A percentile compares a stretch with the other conserved stretches of the same genome.
Evolutionary conservation across 1,139 yeast genomes (phyloP).

Genomic region (Saccharomyces hybrid): DNA sequence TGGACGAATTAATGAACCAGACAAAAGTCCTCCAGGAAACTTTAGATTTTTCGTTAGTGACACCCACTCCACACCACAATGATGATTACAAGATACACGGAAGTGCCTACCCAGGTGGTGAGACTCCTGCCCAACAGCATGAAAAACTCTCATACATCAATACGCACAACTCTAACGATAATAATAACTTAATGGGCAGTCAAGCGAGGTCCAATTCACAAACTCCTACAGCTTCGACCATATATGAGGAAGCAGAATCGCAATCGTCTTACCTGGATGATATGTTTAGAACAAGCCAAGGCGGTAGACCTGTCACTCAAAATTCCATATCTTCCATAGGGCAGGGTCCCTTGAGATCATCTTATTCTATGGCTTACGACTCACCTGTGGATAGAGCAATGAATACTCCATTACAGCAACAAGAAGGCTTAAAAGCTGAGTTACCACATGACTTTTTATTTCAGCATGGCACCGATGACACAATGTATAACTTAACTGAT

Average conservation of each 20-base stretch:
- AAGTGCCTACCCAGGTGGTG: constrained; percentile 11
- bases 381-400: not conserved
- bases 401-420: not conserved
- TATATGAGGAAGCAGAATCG: not conserved
- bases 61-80: not conserved
- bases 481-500: constrained; percentile 18
- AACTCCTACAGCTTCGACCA: not conserved
- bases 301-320: not conserved
- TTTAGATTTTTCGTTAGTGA: not conserved
- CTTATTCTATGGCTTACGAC: not conserved
- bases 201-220: not conserved
- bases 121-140: constrained; percentile 24
- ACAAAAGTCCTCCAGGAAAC: not conserved
- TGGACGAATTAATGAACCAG: constrained; percentile 13
- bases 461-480: constrained; percentile 11
- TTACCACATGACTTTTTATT: constrained; percentile 2
- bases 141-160: constrained; percentile 17
- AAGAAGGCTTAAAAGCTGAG: not conserved
- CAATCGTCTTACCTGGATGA: constrained; percentile 20
- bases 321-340: not conserved
- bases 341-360: not conserved
- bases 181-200: not conserved
- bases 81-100: constrained; percentile 1
- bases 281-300: constrained; percentile 11
- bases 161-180: constrained; percentile 2